A percentile compares a stretch with the other conserved stretches of the same genome.
Conservation (phyloP, 768 basidiomycete species). For the Pleurotus citrinopileatus region DNA sequence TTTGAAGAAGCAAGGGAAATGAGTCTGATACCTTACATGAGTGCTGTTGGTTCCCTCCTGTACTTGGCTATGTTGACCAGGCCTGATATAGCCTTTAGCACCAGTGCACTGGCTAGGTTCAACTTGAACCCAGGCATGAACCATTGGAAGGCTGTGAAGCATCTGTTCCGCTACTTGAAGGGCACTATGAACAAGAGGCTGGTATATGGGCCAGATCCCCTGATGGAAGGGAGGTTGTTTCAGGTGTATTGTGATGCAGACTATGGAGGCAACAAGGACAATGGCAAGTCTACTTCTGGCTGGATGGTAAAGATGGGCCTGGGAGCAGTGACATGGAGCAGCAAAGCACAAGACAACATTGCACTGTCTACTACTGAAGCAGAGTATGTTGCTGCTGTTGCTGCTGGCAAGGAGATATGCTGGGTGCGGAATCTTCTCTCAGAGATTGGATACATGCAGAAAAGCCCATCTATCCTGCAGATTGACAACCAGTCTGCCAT, state of each 20-base stretch:
- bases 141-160: constrained; percentile 37
- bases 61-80: constrained; percentile 25
- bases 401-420: constrained; percentile 26
- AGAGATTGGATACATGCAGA: constrained; percentile 20
- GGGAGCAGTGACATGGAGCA: constrained; percentile 35
- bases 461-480: constrained; percentile 21
- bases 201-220: constrained; percentile 14
- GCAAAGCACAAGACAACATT: constrained; percentile 34
- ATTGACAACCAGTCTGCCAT: constrained; percentile 36
- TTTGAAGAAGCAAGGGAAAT: constrained; percentile 20
- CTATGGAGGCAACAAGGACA: constrained; percentile 25
- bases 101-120: constrained; percentile 19
- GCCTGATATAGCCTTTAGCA: constrained; percentile 23
- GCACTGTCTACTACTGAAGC: constrained; percentile 38
- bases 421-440: constrained; percentile 28
- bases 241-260: constrained; percentile 24
- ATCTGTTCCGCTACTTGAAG: constrained; percentile 32
- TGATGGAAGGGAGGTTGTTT: constrained; percentile 13
- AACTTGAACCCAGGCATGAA: constrained; percentile 19
- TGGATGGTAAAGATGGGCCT: constrained; percentile 31
- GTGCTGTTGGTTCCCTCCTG: constrained; percentile 26
- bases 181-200: constrained; percentile 26
- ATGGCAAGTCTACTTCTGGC: constrained; percentile 32
- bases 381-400: constrained; percentile 24
- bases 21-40: constrained; percentile 24